Evolutionary conservation across 495 filamentous ascomycete species (phyloP), one percentile per base, ranked within the genome.

Genomic region (Lichina pygmaea): DNA sequence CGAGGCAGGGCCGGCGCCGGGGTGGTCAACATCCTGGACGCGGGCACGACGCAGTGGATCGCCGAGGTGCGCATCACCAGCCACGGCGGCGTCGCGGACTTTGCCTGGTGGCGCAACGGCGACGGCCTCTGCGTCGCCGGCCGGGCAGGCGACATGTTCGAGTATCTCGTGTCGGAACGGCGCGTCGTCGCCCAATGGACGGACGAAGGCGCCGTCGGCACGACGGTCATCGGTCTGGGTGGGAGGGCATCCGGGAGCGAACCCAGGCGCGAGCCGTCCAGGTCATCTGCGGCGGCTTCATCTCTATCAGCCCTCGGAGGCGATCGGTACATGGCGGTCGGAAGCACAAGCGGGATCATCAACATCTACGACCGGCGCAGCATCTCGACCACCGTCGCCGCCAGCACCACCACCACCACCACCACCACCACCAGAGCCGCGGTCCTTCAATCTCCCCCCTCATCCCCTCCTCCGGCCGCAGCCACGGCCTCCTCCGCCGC

Each of bases 131-230:
- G 71, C 1, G 75, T 92, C 34, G 70, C 74, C 3, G 82, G 81
- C 45, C 86, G 81, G 53, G 79, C 78, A 46, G 91, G 91, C 17
- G 82, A 92, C 55, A 70, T 92, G n/a, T 77, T 78, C n/a, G 89
- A 97, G 60, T 95, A 78, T 71, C 75, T 74, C 57, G 62, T 86
- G 40, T 60, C 56, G 15, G 56, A 71, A 31, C 67, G 66, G 37
- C 66, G 71, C 7, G 75, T 86, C 16, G 55, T 91, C 3, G 79
- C 74, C 6, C 66, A 81, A 24, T 97, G 91, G 89, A 64, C 71
- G 11, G 89, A 97, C 54, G 84, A 93, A 51, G 89, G 89, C 30
- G 82, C 77, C 4, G 75, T 93, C 32, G 82, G 81, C 34, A 86
- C 74, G 7, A 91, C 83, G 0, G 76, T 81, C 3, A 62, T 95